A percentile compares a stretch with the other conserved stretches of the same genome.
phyloP scores from a whole-genome alignment of 176 grass and related monocot species.

The Rhynchospora breviuscula region DNA sequence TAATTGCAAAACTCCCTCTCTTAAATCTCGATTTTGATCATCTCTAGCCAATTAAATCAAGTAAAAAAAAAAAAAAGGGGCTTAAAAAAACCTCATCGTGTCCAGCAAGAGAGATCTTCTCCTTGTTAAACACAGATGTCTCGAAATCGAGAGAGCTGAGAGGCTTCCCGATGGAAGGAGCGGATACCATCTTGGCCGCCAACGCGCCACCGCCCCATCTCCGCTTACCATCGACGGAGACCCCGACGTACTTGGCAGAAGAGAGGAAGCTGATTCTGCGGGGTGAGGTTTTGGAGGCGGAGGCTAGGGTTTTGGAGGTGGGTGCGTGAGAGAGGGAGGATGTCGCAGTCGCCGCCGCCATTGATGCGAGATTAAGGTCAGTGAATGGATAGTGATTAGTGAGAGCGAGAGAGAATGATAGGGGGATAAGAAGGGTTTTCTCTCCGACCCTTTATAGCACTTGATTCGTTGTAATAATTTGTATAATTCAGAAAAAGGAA shows the following conservation, averaged over 20 bases:
- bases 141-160: constrained; percentile 67
- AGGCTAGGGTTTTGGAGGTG: constrained; percentile 46
- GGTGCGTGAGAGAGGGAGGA: constrained; percentile 30
- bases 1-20: neutral
- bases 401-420: neutral
- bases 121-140: constrained; percentile 70
- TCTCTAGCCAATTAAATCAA: neutral
- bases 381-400: neutral
- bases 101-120: constrained; percentile 90
- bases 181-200: constrained; percentile 38
- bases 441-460: neutral
- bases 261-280: constrained; percentile 21
- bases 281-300: neutral
- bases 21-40: neutral
- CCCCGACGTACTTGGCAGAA: neutral
- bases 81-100: constrained; percentile 55
- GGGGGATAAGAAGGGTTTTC: neutral
- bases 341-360: constrained; percentile 48
- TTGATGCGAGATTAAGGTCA: neutral
- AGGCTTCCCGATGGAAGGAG: constrained; percentile 32
- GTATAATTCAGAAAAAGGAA: too few species aligned
- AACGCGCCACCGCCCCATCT: constrained; percentile 24
- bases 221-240: neutral
- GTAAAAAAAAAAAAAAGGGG: neutral
- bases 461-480: too few species aligned